Evolutionary conservation across 352 stramenopile species (phyloP).

Genomic region (Aphanomyces invadans): DNA sequence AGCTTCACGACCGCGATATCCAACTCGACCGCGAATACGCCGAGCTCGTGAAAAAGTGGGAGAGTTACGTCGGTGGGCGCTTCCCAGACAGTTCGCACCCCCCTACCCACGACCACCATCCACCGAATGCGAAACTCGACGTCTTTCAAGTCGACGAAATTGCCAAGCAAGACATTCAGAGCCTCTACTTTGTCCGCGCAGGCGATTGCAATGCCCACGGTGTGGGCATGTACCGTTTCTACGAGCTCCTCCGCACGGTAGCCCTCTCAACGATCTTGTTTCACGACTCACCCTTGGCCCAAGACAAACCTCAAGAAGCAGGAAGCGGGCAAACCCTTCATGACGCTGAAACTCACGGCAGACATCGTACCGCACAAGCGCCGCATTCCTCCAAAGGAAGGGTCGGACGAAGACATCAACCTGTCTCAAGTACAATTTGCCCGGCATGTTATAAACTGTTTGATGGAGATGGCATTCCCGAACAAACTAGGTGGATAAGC

Average conservation of each 20-base stretch:
- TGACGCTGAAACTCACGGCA: conserved; percentile 39
- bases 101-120: conserved; percentile 20
- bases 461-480: neutral
- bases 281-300: too few relatives aligned
- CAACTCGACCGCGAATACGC: conserved; percentile 32
- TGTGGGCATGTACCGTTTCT: conserved; percentile 44
- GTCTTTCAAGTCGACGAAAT: conserved; percentile 52
- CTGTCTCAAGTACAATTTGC: conserved; percentile 4
- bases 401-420: conserved; percentile 24
- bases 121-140: conserved; percentile 31
- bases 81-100: conserved; percentile 14
- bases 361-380: conserved; percentile 50
- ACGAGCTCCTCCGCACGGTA: conserved; percentile 42
- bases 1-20: conserved; percentile 67
- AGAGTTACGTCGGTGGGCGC: conserved; percentile 39
- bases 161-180: conserved; percentile 42
- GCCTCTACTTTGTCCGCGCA: conserved; percentile 33
- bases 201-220: conserved; percentile 49
- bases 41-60: conserved; percentile 50
- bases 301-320: conserved; percentile 28
- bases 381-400: conserved; percentile 41
- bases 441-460: neutral
- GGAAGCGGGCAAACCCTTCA: conserved; percentile 31
- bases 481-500: conserved; percentile 35
- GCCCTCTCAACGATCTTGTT: neutral